Evolutionary conservation across 2,329 filamentous ascomycete species (phyloP).

Genomic region (Microsporum ferrugineum): DNA sequence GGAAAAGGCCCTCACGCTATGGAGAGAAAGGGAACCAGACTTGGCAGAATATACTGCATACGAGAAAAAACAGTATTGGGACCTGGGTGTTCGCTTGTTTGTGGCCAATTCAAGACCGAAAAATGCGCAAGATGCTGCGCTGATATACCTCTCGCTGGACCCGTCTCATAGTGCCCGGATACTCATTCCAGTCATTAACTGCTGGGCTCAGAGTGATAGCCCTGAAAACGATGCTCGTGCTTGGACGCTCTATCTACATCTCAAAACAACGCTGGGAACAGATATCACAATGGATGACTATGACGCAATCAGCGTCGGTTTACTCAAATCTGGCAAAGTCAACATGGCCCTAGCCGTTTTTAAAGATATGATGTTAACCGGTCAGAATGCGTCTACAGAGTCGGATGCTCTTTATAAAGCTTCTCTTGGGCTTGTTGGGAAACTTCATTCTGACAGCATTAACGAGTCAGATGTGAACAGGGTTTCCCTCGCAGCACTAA

Average conservation of each 20-base stretch:
- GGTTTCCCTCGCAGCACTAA: constrained; percentile 40
- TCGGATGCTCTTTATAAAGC: constrained; percentile 36
- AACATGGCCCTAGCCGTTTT: constrained; percentile 64
- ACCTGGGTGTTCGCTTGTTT: constrained; percentile 42
- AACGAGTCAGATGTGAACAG: constrained; percentile 36
- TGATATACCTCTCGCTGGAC: constrained; percentile 30
- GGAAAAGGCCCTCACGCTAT: constrained; percentile 50
- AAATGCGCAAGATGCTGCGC: constrained; percentile 40
- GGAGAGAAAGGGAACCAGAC: constrained; percentile 47
- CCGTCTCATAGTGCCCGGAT: constrained; percentile 26
- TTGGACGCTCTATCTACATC: constrained; percentile 54
- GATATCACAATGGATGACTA: constrained; percentile 62
- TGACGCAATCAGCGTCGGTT: constrained; percentile 59
- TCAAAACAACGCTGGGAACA: constrained; percentile 50
- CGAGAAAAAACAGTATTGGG: constrained; percentile 34
- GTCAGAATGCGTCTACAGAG: constrained; percentile 35
- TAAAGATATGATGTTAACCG: constrained; percentile 75
- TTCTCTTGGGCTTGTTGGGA: constrained; percentile 30
- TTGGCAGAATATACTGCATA: constrained; percentile 37
- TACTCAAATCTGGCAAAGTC: constrained; percentile 54
- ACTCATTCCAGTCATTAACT: constrained; percentile 55
- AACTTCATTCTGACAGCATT: constrained; percentile 32
- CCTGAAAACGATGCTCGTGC: constrained; percentile 46
- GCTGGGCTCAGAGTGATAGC: constrained; percentile 46
- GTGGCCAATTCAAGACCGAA: constrained; percentile 37